A percentile compares a stretch with the other conserved stretches of the same genome.
These are phyloP conservation scores for Chaetomiaceae sp. DNA, from an alignment of 2,329 filamentous ascomycete genomes.

Conservation along the genomic window DNA sequence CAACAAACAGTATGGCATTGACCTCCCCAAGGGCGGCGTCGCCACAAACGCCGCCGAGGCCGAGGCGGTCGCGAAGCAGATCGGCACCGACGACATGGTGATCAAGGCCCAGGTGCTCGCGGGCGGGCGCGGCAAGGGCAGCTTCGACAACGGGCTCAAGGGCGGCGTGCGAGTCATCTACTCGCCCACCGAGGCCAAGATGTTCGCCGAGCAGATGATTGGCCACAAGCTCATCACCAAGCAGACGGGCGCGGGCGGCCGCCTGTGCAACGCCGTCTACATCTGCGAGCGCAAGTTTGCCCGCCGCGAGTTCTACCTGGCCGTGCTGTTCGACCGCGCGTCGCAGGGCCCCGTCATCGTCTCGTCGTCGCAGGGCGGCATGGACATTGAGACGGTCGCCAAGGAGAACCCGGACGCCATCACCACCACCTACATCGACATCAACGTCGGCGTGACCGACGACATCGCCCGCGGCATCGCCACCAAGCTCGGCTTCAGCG, in stretches of 20 bases:
- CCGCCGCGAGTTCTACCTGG: conserved; percentile 97
- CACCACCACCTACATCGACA: conserved; percentile 87
- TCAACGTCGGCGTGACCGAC: conserved; percentile 91
- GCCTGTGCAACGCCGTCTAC: conserved; percentile 95
- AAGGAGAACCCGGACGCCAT: conserved; percentile 98
- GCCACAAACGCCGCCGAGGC: conserved; percentile 82
- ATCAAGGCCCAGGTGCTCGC: conserved; percentile 99
- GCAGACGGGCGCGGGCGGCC: conserved; percentile 90
- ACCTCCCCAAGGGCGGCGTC: conserved; percentile 84
- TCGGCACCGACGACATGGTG: conserved; percentile 94
- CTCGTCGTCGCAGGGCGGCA: conserved; percentile 95
- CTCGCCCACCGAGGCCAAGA: conserved; percentile 91
- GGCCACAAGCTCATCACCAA: conserved; percentile 99
- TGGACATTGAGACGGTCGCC: conserved; percentile 98
- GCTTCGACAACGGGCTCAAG: conserved; percentile 97
- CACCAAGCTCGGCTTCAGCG: conserved; percentile 89
- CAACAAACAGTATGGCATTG: conserved; percentile 75
- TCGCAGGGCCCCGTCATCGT: conserved; percentile 93
- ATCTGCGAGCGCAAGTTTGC: conserved; percentile 99
- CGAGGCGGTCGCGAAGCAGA: conserved; percentile 82
- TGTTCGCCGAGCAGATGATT: conserved; percentile 99
- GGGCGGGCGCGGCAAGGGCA: conserved; percentile 94
- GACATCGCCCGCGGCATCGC: conserved; percentile 89
- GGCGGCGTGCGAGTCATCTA: conserved; percentile 98
- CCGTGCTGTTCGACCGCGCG: conserved; percentile 94